Conservation (phyloP, 164 flowering plant genomes). For the Protea cynaroides region DNA sequence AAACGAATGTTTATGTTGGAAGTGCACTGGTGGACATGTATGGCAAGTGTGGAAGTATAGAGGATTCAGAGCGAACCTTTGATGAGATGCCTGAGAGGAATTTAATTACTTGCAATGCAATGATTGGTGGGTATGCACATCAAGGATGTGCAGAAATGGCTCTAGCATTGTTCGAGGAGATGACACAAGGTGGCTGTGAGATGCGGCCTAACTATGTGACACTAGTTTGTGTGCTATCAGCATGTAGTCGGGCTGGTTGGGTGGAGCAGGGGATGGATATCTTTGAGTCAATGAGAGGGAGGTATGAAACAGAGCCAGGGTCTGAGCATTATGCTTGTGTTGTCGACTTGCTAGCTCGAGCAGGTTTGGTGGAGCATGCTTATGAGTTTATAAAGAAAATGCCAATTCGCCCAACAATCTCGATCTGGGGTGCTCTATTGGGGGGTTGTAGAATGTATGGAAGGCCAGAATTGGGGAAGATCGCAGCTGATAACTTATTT, state of each 20-base stretch:
- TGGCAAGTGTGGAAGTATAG: conserved; percentile 79
- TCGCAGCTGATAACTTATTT: conserved; percentile 69
- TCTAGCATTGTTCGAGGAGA: conserved; percentile 47
- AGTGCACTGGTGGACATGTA: conserved; percentile 95
- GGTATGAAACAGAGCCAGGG: conserved; percentile 58
- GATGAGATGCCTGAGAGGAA: conserved; percentile 51
- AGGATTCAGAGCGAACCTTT: conserved; percentile 56
- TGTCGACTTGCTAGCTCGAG: conserved; percentile 79
- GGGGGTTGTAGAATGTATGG: conserved; percentile 67
- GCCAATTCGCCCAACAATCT: conserved; percentile 57
- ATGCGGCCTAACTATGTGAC: conserved; percentile 65
- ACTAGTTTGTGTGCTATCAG: conserved; percentile 60
- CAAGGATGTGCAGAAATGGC: conserved; percentile 70
- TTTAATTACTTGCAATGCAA: conserved; percentile 67
- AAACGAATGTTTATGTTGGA: conserved; percentile 62
- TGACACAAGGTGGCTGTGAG: conserved; percentile 25
- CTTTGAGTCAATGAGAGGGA: conserved; percentile 59
- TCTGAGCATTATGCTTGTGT: conserved; percentile 84
- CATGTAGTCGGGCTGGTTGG: conserved; percentile 71
- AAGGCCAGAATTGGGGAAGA: conserved; percentile 54
- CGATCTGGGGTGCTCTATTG: conserved; percentile 88
- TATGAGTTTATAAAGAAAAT: conserved; percentile 53
- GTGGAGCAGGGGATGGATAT: conserved; percentile 57
- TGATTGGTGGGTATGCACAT: conserved; percentile 78
- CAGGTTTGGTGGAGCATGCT: conserved; percentile 73